Percentiles rank a stretch among this genome's conserved stretches.
These are phyloP conservation scores for Sinapis alba DNA, from an alignment of 441 rosid species.

Conservation along the genomic window DNA sequence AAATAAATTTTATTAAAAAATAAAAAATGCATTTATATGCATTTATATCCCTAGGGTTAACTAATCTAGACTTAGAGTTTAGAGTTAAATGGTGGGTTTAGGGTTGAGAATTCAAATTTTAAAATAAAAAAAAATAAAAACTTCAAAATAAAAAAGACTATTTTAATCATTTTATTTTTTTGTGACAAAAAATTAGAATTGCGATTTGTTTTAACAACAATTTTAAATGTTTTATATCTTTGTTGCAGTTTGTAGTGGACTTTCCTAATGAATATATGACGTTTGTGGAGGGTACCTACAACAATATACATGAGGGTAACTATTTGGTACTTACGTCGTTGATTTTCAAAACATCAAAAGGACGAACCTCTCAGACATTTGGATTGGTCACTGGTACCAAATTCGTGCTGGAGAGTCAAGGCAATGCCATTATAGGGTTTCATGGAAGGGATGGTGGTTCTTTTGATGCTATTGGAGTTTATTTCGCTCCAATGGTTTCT, in stretches of 20 bases:
- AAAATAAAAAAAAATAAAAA: no score
- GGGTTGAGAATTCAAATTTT: no score
- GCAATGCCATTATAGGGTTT: constrained; percentile 15
- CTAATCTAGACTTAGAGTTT: no score
- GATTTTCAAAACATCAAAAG: constrained; percentile 22
- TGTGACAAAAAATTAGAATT: no score
- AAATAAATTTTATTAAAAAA: no score
- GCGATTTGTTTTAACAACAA: no score
- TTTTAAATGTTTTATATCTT: neutral
- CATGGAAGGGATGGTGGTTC: constrained; percentile 28
- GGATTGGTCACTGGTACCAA: constrained; percentile 7
- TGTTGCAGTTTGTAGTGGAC: constrained; percentile 27
- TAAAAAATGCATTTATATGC: no score
- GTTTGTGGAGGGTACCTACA: constrained; percentile 27
- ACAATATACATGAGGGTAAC: constrained; percentile 3
- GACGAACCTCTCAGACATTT: neutral
- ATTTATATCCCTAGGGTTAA: no score
- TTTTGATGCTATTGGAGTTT: constrained; percentile 28
- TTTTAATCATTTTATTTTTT: no score
- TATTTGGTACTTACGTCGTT: constrained; percentile 4
- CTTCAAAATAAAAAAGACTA: no score
- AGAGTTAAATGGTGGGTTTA: no score
- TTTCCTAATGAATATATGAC: constrained; percentile 31
- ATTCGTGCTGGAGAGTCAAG: neutral
- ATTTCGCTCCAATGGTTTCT: constrained; percentile 9